Conservation (phyloP, 371 early-diverging fungal genomes). For the Circinella umbellata region DNA sequence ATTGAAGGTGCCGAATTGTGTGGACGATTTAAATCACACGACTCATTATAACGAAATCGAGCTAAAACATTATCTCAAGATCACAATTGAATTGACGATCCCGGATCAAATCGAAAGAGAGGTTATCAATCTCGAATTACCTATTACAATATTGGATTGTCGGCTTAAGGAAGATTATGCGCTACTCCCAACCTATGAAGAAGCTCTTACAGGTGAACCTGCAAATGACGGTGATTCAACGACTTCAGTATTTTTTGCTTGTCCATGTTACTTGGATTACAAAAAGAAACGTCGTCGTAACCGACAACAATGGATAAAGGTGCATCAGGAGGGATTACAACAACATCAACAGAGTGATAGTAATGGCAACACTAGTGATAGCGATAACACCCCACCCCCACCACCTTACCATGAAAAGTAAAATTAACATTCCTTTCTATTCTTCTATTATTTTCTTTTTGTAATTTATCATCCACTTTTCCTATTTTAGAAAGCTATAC, state of each 20-base stretch:
- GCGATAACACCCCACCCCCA: slow-evolving; percentile 10
- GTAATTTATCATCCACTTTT: background rate
- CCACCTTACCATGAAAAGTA: slow-evolving; percentile 15
- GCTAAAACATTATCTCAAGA: slow-evolving; percentile 41
- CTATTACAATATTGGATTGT: slow-evolving; percentile 52
- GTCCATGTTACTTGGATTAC: slow-evolving; percentile 50
- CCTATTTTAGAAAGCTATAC: background rate
- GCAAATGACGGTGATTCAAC: slow-evolving; percentile 26
- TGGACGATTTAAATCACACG: slow-evolving; percentile 44
- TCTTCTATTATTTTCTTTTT: background rate
- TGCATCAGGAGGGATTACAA: slow-evolving; percentile 21
- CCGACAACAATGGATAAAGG: slow-evolving; percentile 34
- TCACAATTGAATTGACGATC: slow-evolving; percentile 40
- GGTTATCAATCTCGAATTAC: slow-evolving; percentile 44
- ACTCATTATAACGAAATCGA: slow-evolving; percentile 45
- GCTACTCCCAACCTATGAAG: slow-evolving; percentile 48
- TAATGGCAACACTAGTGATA: slow-evolving; percentile 9
- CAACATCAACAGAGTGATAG: background rate
- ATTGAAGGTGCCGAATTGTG: slow-evolving; percentile 48
- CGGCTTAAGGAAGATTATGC: slow-evolving; percentile 49
- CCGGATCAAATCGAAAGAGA: slow-evolving; percentile 20
- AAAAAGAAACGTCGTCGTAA: slow-evolving; percentile 35
- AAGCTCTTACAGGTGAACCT: slow-evolving; percentile 31
- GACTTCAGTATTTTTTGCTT: slow-evolving; percentile 39
- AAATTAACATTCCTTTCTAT: background rate